Conservation (phyloP, 2,329 filamentous ascomycete species). For the Talaromyces funiculosus region DNA sequence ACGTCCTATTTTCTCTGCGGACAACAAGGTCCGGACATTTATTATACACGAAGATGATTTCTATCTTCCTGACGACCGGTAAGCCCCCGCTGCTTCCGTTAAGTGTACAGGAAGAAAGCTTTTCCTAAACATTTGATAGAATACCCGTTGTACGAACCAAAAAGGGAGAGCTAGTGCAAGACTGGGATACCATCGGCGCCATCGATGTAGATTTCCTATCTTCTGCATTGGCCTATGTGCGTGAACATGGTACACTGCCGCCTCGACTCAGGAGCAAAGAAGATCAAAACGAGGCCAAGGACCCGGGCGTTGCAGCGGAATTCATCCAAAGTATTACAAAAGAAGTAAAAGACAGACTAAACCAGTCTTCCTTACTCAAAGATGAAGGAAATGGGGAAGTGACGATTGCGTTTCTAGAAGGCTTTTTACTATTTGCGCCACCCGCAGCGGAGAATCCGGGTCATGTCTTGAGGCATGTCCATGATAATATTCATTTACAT, state of each 20-base stretch:
- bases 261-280: constrained; percentile 51
- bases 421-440: constrained; percentile 73
- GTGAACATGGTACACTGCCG: constrained; percentile 53
- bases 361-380: background rate
- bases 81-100: constrained; percentile 20
- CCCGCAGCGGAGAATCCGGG: constrained; percentile 18
- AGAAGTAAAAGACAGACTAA: constrained; percentile 17
- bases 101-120: no score
- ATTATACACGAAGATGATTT: constrained; percentile 97
- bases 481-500: constrained; percentile 59
- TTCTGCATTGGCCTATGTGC: constrained; percentile 64
- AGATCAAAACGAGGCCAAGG: constrained; percentile 52
- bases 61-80: constrained; percentile 74
- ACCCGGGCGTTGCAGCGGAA: constrained; percentile 29
- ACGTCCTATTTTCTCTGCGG: constrained; percentile 66
- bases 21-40: constrained; percentile 43
- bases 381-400: constrained; percentile 20
- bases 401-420: constrained; percentile 71
- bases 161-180: constrained; percentile 55
- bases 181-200: constrained; percentile 87
- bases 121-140: constrained; percentile 22
- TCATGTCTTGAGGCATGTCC: constrained; percentile 26
- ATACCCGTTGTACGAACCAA: constrained; percentile 46
- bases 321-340: constrained; percentile 22
- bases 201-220: constrained; percentile 66